A percentile compares a stretch with the other conserved stretches of the same genome.
Evolutionary conservation across 257 asterid genomes (phyloP).

Genomic region (Fraxinus excelsior): DNA sequence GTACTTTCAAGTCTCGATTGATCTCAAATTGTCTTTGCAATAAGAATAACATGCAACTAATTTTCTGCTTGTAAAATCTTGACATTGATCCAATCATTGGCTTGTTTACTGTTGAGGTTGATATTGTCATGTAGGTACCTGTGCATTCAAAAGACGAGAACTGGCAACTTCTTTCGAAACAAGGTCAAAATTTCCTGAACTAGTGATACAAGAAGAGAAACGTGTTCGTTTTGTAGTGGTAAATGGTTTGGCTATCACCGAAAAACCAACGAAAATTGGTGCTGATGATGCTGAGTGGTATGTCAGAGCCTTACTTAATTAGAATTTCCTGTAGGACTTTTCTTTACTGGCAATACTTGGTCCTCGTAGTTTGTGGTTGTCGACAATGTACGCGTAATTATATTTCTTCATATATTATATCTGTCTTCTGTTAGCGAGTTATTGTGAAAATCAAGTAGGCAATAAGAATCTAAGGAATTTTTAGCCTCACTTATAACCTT

Average conservation of each 20-base stretch:
- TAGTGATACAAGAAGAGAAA: constrained; percentile 95
- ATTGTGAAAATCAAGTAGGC: neutral
- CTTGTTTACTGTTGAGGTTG: constrained; percentile 11
- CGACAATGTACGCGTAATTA: neutral
- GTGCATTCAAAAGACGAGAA: constrained; percentile 82
- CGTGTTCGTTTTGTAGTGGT: constrained; percentile 98
- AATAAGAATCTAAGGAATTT: neutral
- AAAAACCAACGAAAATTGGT: constrained; percentile 72
- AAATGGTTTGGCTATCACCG: constrained; percentile 84
- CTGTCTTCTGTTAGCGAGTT: neutral
- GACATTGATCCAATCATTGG: neutral
- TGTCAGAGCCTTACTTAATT: constrained; percentile 28
- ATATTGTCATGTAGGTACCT: constrained; percentile 56
- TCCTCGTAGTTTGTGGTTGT: neutral
- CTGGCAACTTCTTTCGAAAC: constrained; percentile 95
- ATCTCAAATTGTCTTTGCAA: constrained; percentile 15
- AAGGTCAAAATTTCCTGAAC: constrained; percentile 92
- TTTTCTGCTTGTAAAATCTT: constrained; percentile 15
- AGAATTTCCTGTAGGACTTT: constrained; percentile 9
- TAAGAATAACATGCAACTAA: constrained; percentile 9
- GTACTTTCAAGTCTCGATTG: neutral
- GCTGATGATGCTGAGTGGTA: constrained; percentile 89
- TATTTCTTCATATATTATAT: neutral
- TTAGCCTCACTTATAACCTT: neutral
- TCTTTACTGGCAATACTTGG: constrained; percentile 15